Evolutionary conservation across 2,329 filamentous ascomycete species (phyloP).

Genomic region (Aspergillus fumigatiaffinis): DNA sequence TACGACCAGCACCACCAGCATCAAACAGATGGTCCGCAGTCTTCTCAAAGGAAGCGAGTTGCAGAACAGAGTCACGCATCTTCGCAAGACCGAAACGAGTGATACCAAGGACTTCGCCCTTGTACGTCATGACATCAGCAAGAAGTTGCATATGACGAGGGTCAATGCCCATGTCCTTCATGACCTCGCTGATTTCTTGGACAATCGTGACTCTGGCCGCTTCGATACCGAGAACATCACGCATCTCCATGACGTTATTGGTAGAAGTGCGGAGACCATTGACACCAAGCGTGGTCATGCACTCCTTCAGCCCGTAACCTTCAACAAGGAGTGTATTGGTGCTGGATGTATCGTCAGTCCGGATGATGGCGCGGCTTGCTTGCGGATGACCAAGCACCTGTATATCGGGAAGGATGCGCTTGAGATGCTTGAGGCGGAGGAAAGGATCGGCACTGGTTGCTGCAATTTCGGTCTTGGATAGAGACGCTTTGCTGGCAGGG

Average conservation of each 20-base stretch:
- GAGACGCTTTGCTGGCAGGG: constrained; percentile 28
- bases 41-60: constrained; percentile 95
- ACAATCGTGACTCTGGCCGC: constrained; percentile 88
- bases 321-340: constrained; percentile 78
- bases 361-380: constrained; percentile 81
- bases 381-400: constrained; percentile 86
- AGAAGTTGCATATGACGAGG: constrained; percentile 96
- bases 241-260: constrained; percentile 88
- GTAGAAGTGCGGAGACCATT: constrained; percentile 69
- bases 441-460: constrained; percentile 43
- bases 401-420: constrained; percentile 75
- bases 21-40: constrained; percentile 97
- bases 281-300: constrained; percentile 92
- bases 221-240: constrained; percentile 87
- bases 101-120: constrained; percentile 93
- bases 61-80: constrained; percentile 90
- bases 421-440: constrained; percentile 74
- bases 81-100: constrained; percentile 94
- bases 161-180: constrained; percentile 93
- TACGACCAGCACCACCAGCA: constrained; percentile 86
- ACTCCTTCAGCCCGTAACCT: constrained; percentile 83
- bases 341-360: constrained; percentile 67
- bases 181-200: constrained; percentile 80
- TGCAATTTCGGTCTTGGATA: constrained; percentile 42
- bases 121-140: constrained; percentile 98